Conservation (phyloP, 305 asterid genomes). For the Fraxinus sp. region DNA sequence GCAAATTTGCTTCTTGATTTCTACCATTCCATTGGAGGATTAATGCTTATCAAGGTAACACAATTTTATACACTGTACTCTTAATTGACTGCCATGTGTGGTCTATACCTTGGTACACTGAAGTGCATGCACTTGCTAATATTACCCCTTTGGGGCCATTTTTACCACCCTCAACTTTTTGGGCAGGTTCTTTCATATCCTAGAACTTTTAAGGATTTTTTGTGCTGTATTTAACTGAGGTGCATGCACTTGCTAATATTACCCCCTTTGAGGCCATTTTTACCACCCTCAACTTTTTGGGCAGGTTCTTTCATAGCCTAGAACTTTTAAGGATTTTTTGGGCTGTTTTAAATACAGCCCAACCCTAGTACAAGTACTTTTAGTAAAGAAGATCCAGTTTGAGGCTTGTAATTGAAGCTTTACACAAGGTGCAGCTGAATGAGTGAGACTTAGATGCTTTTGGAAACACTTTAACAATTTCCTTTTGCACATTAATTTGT, state of each 20-base stretch:
- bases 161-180: too few species aligned
- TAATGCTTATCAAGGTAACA: constrained; percentile 66
- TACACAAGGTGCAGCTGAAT: neutral
- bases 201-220: too few species aligned
- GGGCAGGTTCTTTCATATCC: too few species aligned
- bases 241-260: neutral
- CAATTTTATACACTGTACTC: neutral
- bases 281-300: neutral
- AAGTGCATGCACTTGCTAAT: too few species aligned
- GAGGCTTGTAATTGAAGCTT: neutral
- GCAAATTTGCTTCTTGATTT: constrained; percentile 70
- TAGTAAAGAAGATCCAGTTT: neutral
- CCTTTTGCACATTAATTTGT: constrained; percentile 4
- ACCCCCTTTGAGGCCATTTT: neutral
- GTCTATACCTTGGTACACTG: too few species aligned
- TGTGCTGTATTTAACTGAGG: neutral
- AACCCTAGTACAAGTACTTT: neutral
- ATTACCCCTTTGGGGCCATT: too few species aligned
- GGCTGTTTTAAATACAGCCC: neutral
- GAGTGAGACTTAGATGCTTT: neutral
- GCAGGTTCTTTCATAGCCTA: neutral
- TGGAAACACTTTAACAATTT: neutral
- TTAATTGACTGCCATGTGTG: too few species aligned
- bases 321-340: neutral
- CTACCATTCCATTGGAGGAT: constrained; percentile 68